These are phyloP conservation scores for Graphilbum fragrans DNA, from an alignment of 2,329 filamentous ascomycete species.

Conservation along the genomic window DNA sequence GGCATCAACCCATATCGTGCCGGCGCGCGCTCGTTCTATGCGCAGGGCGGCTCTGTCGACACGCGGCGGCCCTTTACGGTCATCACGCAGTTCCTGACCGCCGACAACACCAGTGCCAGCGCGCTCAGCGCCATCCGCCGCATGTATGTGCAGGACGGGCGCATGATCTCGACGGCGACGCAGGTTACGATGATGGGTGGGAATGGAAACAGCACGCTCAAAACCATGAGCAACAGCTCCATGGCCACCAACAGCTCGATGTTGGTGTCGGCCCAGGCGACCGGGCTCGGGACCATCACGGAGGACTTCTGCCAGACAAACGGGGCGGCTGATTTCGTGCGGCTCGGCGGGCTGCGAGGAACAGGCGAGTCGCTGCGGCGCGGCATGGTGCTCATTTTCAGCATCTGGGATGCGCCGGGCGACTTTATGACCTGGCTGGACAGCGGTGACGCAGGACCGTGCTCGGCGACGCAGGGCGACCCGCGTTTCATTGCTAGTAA, in stretches of 20 bases:
- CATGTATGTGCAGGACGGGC: slow-evolving; percentile 34
- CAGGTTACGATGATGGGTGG: slow-evolving; percentile 6
- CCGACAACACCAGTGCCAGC: slow-evolving; percentile 12
- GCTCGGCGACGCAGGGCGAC: slow-evolving; percentile 38
- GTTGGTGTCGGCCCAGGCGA: slow-evolving; percentile 1
- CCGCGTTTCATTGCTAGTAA: slow-evolving; percentile 31
- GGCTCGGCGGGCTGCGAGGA: slow-evolving; percentile 15
- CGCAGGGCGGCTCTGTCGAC: slow-evolving; percentile 13
- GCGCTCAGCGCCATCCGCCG: slow-evolving; percentile 31
- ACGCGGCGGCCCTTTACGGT: slow-evolving; percentile 21
- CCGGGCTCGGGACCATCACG: slow-evolving; percentile 8
- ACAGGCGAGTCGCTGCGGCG: slow-evolving; percentile 26
- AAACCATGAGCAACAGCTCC: slow-evolving; percentile 2
- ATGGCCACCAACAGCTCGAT: no score
- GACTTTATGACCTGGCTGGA: slow-evolving; percentile 48
- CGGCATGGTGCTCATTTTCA: slow-evolving; percentile 41
- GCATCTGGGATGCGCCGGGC: slow-evolving; percentile 41
- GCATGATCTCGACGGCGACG: slow-evolving; percentile 25
- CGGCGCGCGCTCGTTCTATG: slow-evolving; percentile 17
- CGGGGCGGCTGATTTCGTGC: slow-evolving; percentile 13
- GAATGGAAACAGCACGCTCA: background rate
- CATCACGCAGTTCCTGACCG: slow-evolving; percentile 33
- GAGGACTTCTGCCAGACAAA: slow-evolving; percentile 11
- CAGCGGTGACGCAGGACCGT: slow-evolving; percentile 36
- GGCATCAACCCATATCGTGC: slow-evolving; percentile 21